phyloP scores from a whole-genome alignment of 352 stramenopile genomes.

The Halophytophthora batemanensis region DNA sequence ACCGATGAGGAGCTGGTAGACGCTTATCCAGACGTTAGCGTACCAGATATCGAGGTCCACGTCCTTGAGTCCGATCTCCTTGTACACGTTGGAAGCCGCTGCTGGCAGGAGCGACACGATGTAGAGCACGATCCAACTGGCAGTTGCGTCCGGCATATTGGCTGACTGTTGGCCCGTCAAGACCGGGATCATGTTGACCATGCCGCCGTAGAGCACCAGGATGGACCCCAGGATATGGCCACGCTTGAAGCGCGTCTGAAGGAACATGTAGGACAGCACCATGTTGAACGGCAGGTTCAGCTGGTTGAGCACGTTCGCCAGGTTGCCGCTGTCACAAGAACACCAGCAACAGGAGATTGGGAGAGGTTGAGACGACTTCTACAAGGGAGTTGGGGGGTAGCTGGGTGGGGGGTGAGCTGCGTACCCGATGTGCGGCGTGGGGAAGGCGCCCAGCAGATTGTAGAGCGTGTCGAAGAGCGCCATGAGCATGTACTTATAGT shows the following conservation, averaged over 20 bases:
- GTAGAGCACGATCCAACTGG: conserved; percentile 77
- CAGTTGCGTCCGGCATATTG: conserved; percentile 74
- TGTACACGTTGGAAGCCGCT: conserved; percentile 84
- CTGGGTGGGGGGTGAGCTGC: neutral
- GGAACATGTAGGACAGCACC: conserved; percentile 74
- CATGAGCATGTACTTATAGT: conserved; percentile 89
- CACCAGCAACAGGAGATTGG: neutral
- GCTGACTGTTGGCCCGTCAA: conserved; percentile 58
- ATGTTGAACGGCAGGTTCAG: conserved; percentile 88
- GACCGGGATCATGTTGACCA: conserved; percentile 82
- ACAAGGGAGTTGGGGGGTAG: neutral
- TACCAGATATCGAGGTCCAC: conserved; percentile 89
- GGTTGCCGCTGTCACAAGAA: conserved; percentile 50
- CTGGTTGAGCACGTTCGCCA: conserved; percentile 84
- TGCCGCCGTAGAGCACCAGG: conserved; percentile 80
- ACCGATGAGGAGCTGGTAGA: conserved; percentile 80
- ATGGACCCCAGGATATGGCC: conserved; percentile 83
- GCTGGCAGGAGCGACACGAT: conserved; percentile 69
- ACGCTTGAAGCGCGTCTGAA: conserved; percentile 78
- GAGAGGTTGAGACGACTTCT: neutral
- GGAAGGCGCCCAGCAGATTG: conserved; percentile 81
- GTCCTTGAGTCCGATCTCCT: conserved; percentile 87
- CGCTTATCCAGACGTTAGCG: conserved; percentile 81
- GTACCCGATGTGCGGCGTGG: conserved; percentile 82
- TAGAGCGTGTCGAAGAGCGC: conserved; percentile 81